phyloP scores from a whole-genome alignment of 139 green algal genomes.

The Astrephomene gubernaculifera region DNA sequence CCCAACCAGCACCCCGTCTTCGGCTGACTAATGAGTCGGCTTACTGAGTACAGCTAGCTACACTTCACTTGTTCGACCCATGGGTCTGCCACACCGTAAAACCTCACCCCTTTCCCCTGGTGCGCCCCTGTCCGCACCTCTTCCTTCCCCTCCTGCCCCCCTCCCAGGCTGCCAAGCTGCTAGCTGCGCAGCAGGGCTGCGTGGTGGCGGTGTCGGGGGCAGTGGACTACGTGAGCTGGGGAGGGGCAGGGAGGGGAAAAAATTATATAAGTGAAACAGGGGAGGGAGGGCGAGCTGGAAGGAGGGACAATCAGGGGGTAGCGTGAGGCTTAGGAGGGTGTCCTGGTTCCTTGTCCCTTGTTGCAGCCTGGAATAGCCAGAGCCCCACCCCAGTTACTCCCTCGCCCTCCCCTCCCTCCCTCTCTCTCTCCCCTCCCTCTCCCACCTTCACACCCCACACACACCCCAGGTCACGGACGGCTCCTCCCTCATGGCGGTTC shows the following conservation, averaged over 20 bases:
- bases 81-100: neutral
- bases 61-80: no score
- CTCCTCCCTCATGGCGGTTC: slow-evolving; percentile 54
- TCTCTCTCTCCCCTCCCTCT: neutral
- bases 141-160: neutral
- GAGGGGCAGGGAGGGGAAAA: no score
- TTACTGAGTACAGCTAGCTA: no score
- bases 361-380: neutral
- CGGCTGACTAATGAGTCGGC: no score
- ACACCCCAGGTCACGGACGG: slow-evolving; percentile 50
- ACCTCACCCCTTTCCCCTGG: neutral
- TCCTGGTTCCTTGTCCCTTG: neutral
- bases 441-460: neutral
- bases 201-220: slow-evolving; percentile 80
- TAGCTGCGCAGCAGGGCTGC: slow-evolving; percentile 65
- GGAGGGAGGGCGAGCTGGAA: no score
- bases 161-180: slow-evolving; percentile 55
- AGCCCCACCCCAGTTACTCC: neutral
- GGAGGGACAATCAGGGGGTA: neutral
- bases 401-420: no score
- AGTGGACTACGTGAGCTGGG: slow-evolving; percentile 59
- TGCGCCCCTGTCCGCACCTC: neutral
- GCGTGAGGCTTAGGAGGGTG: no score
- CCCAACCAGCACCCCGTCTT: no score
- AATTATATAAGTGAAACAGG: no score